Evolutionary conservation across 2,329 filamentous ascomycete genomes (phyloP).

Genomic region (Metarhizium sp.): DNA sequence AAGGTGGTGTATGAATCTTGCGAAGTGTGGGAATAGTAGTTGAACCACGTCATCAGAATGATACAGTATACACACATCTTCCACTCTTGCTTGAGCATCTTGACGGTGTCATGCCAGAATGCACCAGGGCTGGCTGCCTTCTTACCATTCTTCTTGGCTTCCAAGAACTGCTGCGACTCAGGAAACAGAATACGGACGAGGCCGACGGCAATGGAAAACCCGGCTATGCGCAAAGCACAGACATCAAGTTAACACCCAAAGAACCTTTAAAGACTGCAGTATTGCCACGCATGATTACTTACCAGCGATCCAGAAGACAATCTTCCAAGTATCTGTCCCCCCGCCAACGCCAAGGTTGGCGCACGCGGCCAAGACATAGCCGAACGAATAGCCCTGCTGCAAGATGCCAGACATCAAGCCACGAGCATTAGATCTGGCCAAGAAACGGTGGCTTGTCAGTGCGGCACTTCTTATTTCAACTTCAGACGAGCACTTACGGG

Average conservation of each 20-base stretch:
- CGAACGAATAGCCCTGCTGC: constrained; percentile 73
- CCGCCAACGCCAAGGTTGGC: constrained; percentile 66
- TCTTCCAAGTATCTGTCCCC: constrained; percentile 58
- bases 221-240: constrained; percentile 28
- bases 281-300: constrained; percentile 5
- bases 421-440: constrained; percentile 48
- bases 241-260: constrained; percentile 3
- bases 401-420: constrained; percentile 76
- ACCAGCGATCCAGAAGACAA: constrained; percentile 61
- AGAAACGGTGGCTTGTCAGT: constrained; percentile 12
- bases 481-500: constrained; percentile 35
- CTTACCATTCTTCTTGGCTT: constrained; percentile 53
- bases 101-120: constrained; percentile 62
- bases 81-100: constrained; percentile 64
- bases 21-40: constrained; percentile 67
- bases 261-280: neutral
- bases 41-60: constrained; percentile 70
- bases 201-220: constrained; percentile 59
- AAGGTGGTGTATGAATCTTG: constrained; percentile 80
- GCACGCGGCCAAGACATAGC: constrained; percentile 70
- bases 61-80: constrained; percentile 68
- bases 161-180: constrained; percentile 66
- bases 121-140: constrained; percentile 32
- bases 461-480: neutral
- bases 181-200: constrained; percentile 59